A percentile compares a stretch with the other conserved stretches of the same genome.
Conservation (phyloP, 1,284 basidiomycete genomes). For the Sutorius eximius region DNA sequence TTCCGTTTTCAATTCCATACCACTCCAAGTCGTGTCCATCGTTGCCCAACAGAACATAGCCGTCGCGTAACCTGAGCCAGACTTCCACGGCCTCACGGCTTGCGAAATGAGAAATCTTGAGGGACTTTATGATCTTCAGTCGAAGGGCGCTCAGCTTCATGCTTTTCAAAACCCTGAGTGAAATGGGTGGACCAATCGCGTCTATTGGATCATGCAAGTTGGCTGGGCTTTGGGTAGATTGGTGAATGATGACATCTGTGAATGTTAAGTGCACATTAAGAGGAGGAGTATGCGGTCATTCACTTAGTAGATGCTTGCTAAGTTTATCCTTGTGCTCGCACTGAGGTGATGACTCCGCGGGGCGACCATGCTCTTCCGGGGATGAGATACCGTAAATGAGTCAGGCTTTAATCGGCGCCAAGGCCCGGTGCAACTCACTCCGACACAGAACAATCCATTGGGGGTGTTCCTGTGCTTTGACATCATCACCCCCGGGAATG, state of each 20-base stretch:
- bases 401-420: background rate
- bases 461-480: constrained; percentile 52
- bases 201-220: constrained; percentile 5
- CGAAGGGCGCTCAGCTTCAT: constrained; percentile 63
- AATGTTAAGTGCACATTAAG: constrained; percentile 13
- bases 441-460: constrained; percentile 62
- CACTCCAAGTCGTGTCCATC: constrained; percentile 61
- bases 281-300: constrained; percentile 17
- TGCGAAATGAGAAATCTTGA: constrained; percentile 29
- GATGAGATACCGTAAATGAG: background rate
- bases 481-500: constrained; percentile 43
- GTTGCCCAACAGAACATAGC: constrained; percentile 46
- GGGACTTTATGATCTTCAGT: constrained; percentile 50
- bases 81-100: constrained; percentile 38
- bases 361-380: constrained; percentile 60
- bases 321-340: constrained; percentile 51
- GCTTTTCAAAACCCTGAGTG: constrained; percentile 58
- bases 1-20: constrained; percentile 68
- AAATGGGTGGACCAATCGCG: constrained; percentile 25
- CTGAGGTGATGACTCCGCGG: constrained; percentile 40
- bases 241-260: constrained; percentile 41
- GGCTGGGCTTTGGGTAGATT: constrained; percentile 24
- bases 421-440: constrained; percentile 47
- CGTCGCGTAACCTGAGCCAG: constrained; percentile 57
- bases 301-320: constrained; percentile 63